A percentile compares a stretch with the other conserved stretches of the same genome.
Conservation (phyloP, 345 rosid genomes). For the Bruguiera sexangula region DNA sequence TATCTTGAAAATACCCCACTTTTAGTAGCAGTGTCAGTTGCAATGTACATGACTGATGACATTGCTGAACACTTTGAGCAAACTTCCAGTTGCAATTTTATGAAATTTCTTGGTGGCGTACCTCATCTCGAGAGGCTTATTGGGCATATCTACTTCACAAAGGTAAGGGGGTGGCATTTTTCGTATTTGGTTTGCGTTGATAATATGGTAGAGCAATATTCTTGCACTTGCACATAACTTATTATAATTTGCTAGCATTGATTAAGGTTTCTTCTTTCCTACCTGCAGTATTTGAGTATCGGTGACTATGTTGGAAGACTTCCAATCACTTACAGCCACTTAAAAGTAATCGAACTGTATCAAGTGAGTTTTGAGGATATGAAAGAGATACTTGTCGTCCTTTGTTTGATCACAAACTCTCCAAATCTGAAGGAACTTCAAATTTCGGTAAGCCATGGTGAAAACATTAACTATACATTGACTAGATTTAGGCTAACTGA, state of each 20-base stretch:
- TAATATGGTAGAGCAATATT: too few species aligned
- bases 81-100: constrained; percentile 68
- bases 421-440: constrained; percentile 75
- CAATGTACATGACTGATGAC: constrained; percentile 88
- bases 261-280: neutral
- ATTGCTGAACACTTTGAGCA: constrained; percentile 71
- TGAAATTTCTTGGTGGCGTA: constrained; percentile 74
- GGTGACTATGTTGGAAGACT: constrained; percentile 64
- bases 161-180: constrained; percentile 39
- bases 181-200: too few species aligned
- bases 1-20: constrained; percentile 70
- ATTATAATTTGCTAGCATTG: neutral
- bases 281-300: constrained; percentile 72
- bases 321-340: constrained; percentile 55
- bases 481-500: neutral
- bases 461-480: constrained; percentile 1
- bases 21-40: constrained; percentile 60
- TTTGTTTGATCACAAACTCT: constrained; percentile 72
- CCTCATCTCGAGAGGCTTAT: constrained; percentile 76
- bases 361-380: constrained; percentile 91
- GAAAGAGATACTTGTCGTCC: constrained; percentile 71
- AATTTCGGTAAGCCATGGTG: constrained; percentile 59
- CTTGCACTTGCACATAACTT: neutral
- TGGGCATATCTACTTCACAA: constrained; percentile 82
- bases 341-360: constrained; percentile 61